Conservation (phyloP, 164 flowering plant species). For the Stephania yunnanensis region DNA sequence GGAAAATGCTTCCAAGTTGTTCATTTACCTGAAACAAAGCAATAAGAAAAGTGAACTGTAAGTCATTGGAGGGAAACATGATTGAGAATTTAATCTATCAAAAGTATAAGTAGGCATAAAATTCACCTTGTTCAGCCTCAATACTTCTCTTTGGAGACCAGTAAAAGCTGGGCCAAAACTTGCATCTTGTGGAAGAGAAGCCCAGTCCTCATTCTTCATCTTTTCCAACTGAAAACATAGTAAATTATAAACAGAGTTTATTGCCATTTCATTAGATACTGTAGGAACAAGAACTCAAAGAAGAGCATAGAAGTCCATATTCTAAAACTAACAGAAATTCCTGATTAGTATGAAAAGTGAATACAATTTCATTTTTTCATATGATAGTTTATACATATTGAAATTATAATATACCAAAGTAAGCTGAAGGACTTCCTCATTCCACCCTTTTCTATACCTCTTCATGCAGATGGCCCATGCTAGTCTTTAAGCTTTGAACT, state of each 20-base stretch:
- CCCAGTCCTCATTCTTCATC: slow-evolving; percentile 71
- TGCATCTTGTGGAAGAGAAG: slow-evolving; percentile 32
- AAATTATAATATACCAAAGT: neutral
- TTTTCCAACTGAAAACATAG: slow-evolving; percentile 66
- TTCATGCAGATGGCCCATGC: slow-evolving; percentile 65
- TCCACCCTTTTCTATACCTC: slow-evolving; percentile 46
- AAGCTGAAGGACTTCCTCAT: neutral
- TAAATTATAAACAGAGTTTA: neutral
- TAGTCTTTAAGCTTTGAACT: slow-evolving; percentile 48
- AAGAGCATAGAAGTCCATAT: neutral
- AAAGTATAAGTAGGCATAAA: neutral
- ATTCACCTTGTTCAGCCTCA: slow-evolving; percentile 54
- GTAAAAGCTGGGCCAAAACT: slow-evolving; percentile 29
- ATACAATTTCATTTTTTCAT: neutral
- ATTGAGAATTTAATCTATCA: neutral
- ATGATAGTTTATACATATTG: neutral
- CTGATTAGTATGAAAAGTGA: neutral
- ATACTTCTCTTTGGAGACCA: slow-evolving; percentile 50
- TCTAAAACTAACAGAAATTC: neutral
- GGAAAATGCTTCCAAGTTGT: slow-evolving; percentile 57
- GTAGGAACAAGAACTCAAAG: neutral
- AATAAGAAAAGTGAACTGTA: neutral
- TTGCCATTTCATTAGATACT: slow-evolving; percentile 5
- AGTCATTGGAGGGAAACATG: neutral
- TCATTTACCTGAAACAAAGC: slow-evolving; percentile 53